Conservation (phyloP, 768 basidiomycete species). For the Macrolepiota fuliginosa region DNA sequence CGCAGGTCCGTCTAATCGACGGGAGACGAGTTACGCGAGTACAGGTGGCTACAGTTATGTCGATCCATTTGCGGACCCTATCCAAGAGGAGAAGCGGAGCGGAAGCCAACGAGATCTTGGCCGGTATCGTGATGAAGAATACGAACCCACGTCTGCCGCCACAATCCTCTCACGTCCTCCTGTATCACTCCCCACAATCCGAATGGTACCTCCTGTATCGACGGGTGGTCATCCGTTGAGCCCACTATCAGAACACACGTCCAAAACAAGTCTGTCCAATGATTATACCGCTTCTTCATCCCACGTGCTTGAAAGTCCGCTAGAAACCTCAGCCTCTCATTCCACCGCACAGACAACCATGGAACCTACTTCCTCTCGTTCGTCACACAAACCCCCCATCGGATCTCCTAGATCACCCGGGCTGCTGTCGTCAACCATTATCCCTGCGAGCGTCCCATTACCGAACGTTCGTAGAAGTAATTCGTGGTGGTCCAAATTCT, state of each 20-base stretch:
- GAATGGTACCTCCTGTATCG: constrained; percentile 32
- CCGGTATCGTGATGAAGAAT: constrained; percentile 7
- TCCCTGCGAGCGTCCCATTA: constrained; percentile 21
- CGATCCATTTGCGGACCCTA: constrained; percentile 48
- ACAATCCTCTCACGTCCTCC: constrained; percentile 16
- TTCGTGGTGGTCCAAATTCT: constrained; percentile 78
- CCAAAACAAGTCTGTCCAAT: constrained; percentile 29
- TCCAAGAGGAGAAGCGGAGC: constrained; percentile 26
- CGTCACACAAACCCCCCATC: constrained; percentile 34
- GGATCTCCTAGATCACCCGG: constrained; percentile 32
- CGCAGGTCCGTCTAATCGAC: constrained; percentile 23
- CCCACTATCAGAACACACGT: constrained; percentile 37
- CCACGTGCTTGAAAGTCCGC: constrained; percentile 23
- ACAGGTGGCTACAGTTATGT: constrained; percentile 34
- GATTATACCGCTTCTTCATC: constrained; percentile 27
- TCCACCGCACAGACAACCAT: constrained; percentile 28
- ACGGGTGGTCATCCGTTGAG: constrained; percentile 31
- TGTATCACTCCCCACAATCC: constrained; percentile 23
- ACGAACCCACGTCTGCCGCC: constrained; percentile 15
- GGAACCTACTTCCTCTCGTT: constrained; percentile 19
- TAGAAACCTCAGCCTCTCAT: constrained; percentile 24
- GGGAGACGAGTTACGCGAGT: constrained; percentile 38
- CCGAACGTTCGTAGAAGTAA: constrained; percentile 62
- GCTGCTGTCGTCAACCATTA: constrained; percentile 8
- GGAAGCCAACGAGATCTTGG: constrained; percentile 19